phyloP scores from a whole-genome alignment of 2,329 filamentous ascomycete species.

The Colletotrichum sp. region DNA sequence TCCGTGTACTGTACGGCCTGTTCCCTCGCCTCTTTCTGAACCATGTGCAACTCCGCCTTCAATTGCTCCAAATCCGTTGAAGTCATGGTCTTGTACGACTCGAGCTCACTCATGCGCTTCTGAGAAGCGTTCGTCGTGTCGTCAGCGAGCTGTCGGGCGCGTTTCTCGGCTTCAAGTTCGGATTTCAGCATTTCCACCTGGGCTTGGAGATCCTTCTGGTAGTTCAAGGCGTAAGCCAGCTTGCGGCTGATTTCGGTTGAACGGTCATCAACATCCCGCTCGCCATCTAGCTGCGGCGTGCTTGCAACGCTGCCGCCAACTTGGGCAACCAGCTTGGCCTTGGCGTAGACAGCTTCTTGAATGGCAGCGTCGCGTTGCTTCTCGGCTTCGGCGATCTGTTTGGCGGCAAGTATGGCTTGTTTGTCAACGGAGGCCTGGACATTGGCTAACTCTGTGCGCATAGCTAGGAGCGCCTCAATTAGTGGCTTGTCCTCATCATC shows the following conservation, averaged over 20 bases:
- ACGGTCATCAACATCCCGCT: conserved; percentile 69
- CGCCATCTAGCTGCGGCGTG: conserved; percentile 63
- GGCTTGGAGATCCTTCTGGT: conserved; percentile 82
- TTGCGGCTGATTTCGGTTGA: conserved; percentile 80
- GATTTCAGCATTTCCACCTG: conserved; percentile 71
- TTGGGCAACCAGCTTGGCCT: conserved; percentile 87
- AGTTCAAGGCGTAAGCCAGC: conserved; percentile 79
- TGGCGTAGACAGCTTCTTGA: conserved; percentile 92
- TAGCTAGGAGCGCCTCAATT: conserved; percentile 88
- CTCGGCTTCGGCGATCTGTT: conserved; percentile 91
- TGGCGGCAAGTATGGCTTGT: conserved; percentile 84
- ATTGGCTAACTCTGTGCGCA: conserved; percentile 87
- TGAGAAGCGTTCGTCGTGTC: conserved; percentile 85
- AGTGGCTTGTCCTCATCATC: conserved; percentile 91
- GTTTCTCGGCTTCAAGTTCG: conserved; percentile 83
- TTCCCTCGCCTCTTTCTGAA: conserved; percentile 79
- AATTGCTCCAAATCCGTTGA: conserved; percentile 85
- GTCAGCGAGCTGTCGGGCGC: conserved; percentile 83
- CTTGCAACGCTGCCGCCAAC: conserved; percentile 66
- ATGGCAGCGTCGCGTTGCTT: conserved; percentile 95
- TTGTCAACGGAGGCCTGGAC: conserved; percentile 90
- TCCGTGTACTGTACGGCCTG: conserved; percentile 81
- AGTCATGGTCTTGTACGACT: conserved; percentile 82
- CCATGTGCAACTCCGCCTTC: conserved; percentile 82
- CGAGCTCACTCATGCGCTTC: conserved; percentile 82